These are phyloP conservation scores for Sporothrix mexicana DNA, from an alignment of 2,329 filamentous ascomycete genomes.

Conservation along the genomic window DNA sequence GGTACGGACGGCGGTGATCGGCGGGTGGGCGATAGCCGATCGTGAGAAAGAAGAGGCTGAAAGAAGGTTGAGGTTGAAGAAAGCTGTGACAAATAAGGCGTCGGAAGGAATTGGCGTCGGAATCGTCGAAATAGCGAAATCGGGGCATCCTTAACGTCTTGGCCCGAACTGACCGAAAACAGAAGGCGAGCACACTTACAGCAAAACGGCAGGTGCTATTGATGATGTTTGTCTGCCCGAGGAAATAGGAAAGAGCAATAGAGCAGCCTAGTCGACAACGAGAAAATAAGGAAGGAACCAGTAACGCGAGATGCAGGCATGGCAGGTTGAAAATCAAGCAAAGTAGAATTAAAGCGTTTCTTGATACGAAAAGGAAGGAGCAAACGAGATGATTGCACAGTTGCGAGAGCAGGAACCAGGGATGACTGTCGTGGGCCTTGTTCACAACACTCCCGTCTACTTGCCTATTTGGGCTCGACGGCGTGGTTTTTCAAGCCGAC, in stretches of 20 bases:
- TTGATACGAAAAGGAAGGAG: conserved; percentile 10
- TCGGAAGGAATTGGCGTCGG: background rate
- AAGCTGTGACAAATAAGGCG: too few relatives aligned
- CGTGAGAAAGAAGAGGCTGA: background rate
- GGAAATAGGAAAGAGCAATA: too few relatives aligned
- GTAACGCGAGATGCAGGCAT: background rate
- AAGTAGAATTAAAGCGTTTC: background rate
- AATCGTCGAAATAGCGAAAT: background rate
- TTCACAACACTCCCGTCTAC: background rate
- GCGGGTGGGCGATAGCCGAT: conserved; percentile 19
- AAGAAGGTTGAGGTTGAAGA: background rate
- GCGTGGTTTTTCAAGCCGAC: conserved; percentile 1
- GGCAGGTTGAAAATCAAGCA: background rate
- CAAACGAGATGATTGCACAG: background rate
- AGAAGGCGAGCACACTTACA: conserved; percentile 8
- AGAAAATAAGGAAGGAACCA: background rate
- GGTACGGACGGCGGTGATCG: conserved; percentile 18
- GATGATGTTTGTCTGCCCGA: background rate
- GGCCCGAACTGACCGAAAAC: background rate
- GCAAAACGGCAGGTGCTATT: conserved; percentile 25
- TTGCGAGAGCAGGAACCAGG: background rate
- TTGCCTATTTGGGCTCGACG: conserved; percentile 25
- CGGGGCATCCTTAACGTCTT: background rate
- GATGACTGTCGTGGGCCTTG: background rate
- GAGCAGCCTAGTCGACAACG: too few relatives aligned